Base-by-base conservation (phyloP, 192 early-diverging fungal genomes). In the Linderina pennispora region DNA sequence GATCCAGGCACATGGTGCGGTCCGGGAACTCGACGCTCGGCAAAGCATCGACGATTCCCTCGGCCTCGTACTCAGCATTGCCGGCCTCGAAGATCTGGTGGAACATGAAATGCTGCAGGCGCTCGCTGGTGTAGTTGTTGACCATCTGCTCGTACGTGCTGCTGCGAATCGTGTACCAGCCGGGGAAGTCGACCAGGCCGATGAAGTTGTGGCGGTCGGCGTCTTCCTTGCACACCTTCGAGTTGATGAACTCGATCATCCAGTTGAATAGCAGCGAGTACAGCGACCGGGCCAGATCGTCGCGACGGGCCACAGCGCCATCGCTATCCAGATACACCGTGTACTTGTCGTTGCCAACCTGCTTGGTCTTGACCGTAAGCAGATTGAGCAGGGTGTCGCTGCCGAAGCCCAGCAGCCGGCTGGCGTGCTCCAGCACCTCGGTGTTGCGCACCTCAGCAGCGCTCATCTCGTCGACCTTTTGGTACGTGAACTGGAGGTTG, bases 71-170 rank as follows among this genome's bases (percentile, higher is more conserved):
- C 28, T 85, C 79, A 20, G 71, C 55, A 23, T 60, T 73, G 41
- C 79, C 79, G 2, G 72, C 61, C 53, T 91, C 89, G 45, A 91
- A 86, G 36, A 89, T 57, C 34, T 83, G 77, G 26, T 81, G 75
- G 33, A 80, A 66, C 46, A 81, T 60, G 48, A 90, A 90, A 46
- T 82, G 75, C 48, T 91, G 84, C 10, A 94, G 65, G 41, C 91
- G 80, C 66, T 95, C 92, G 65, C 88, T 92, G 43, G 90, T 83
- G 55, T 84, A 91, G 67, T 92, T 92, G 79, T 55, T 84, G 80
- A 66, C 92, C 62, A 55, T 74, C 60, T 68, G 68, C 70, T 75
- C 79, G 55, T 79, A 86, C 55, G 59, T 48, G 39, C 42, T 67
- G 31, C 38, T 26, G 23, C 60, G 64, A 20, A 48, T 5, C 10